These are phyloP conservation scores for Triticum urartu DNA, from an alignment of 176 grass and related monocot species.

Conservation along the genomic window DNA sequence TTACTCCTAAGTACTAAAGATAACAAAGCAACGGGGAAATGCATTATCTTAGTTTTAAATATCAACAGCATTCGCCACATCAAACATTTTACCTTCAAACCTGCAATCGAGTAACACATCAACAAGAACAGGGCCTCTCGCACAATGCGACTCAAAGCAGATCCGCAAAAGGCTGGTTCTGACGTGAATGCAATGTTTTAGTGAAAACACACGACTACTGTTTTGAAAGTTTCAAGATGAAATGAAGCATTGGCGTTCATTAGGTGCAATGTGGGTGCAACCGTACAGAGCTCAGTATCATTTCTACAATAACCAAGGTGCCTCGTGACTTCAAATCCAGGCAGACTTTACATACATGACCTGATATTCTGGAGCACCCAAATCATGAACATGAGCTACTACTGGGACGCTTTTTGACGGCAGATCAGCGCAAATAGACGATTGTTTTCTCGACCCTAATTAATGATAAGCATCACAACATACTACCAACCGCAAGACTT, in stretches of 20 bases:
- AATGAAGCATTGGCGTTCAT: neutral
- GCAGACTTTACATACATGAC: neutral
- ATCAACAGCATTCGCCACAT: neutral
- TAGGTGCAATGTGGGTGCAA: neutral
- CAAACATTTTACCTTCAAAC: neutral
- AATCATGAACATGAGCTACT: neutral
- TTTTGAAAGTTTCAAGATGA: neutral
- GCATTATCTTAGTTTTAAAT: neutral
- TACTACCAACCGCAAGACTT: neutral
- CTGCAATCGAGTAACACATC: neutral
- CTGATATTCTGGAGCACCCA: neutral
- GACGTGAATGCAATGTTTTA: neutral
- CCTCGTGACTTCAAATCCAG: neutral
- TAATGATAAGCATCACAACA: neutral
- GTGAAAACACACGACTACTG: neutral
- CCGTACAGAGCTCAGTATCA: neutral
- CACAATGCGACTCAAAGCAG: neutral
- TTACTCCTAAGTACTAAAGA: neutral
- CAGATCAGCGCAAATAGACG: neutral
- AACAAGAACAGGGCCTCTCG: neutral
- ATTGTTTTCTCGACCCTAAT: neutral
- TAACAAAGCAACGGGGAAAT: neutral
- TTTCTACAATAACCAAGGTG: neutral
- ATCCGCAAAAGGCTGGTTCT: neutral
- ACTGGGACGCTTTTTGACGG: neutral